Evolutionary conservation across 1,284 basidiomycete species (phyloP).

Genomic region (Puccinia coronata): DNA sequence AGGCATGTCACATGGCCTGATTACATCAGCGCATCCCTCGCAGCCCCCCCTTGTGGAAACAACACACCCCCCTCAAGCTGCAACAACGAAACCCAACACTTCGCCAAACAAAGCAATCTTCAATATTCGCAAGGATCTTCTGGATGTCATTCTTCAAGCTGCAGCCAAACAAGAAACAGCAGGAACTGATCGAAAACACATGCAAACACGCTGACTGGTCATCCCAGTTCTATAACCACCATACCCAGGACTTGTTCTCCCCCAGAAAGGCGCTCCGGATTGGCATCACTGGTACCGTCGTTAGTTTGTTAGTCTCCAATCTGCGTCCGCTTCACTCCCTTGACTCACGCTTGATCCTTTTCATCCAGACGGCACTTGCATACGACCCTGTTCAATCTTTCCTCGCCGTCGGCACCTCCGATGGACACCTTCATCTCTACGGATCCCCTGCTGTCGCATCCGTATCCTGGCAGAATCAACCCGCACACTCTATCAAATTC

Average conservation of each 20-base stretch:
- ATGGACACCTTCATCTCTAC: constrained; percentile 67
- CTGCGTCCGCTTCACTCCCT: not conserved
- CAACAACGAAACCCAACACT: too few species aligned
- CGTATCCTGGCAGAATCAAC: constrained; percentile 64
- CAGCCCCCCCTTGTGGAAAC: too few species aligned
- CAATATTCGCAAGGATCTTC: too few species aligned
- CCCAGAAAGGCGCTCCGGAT: constrained; percentile 31
- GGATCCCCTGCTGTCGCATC: constrained; percentile 67
- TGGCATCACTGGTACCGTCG: constrained; percentile 32
- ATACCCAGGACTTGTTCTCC: constrained; percentile 9
- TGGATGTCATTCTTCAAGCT: constrained; percentile 32
- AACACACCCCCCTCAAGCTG: too few species aligned
- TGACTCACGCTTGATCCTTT: not conserved
- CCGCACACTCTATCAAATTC: constrained; percentile 65
- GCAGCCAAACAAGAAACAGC: not conserved
- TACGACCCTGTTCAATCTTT: constrained; percentile 71
- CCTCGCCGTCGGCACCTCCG: constrained; percentile 68
- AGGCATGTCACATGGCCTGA: too few species aligned
- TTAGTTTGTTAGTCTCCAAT: not conserved
- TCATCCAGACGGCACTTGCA: constrained; percentile 33
- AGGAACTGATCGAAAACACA: not conserved
- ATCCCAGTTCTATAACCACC: not conserved
- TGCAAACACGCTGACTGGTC: constrained; percentile 33
- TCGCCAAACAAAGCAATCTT: too few species aligned
- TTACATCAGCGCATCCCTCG: too few species aligned